Conservation (phyloP, 306 rosid species). For the Argentina anserina region DNA sequence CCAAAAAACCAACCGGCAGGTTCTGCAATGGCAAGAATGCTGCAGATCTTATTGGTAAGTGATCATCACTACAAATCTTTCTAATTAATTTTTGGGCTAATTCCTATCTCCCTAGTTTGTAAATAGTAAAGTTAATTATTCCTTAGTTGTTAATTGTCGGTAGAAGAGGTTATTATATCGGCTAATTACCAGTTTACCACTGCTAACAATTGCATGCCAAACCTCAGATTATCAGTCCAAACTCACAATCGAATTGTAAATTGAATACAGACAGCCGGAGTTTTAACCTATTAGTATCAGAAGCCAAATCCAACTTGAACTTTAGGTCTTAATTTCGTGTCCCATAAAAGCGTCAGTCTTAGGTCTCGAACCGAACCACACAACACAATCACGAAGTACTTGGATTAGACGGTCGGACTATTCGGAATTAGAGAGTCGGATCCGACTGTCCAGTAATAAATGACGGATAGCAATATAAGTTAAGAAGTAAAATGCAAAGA, state of each 20-base stretch:
- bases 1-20: constrained; percentile 50
- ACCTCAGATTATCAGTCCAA: not conserved
- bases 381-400: too few relatives aligned
- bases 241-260: not conserved
- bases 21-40: constrained; percentile 77
- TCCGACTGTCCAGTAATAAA: too few relatives aligned
- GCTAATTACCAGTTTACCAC: not conserved
- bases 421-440: too few relatives aligned
- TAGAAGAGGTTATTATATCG: not conserved
- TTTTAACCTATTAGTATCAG: not conserved
- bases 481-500: too few relatives aligned
- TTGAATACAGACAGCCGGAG: not conserved
- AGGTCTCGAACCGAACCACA: too few relatives aligned
- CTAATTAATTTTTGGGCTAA: not conserved
- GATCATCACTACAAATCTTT: not conserved
- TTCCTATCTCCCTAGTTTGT: not conserved
- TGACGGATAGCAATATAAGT: too few relatives aligned
- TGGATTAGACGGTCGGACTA: too few relatives aligned
- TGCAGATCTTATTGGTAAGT: constrained; percentile 61
- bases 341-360: too few relatives aligned
- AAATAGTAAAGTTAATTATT: not conserved
- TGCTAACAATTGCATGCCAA: not conserved
- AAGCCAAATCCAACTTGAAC: not conserved
- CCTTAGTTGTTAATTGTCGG: not conserved
- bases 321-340: not conserved